Evolutionary conservation across 768 basidiomycete genomes (phyloP), one percentile per base, ranked within the genome.

Genomic region (Saitozyma podzolica): DNA sequence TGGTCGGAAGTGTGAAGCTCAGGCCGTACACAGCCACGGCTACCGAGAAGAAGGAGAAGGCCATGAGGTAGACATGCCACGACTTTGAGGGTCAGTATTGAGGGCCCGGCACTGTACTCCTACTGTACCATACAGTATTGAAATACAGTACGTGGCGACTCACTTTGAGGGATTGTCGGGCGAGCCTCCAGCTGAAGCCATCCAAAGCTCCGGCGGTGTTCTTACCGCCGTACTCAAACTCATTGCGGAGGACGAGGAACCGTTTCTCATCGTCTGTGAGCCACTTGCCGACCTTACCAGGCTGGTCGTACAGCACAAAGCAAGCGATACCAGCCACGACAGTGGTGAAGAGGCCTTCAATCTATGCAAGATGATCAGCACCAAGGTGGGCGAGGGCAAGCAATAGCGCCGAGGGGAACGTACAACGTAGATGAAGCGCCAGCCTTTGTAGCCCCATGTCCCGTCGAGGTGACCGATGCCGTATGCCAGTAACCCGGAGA

Each of bases 1-100:
- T 68, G 9, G 72, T 75, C 7, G 74, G 74, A 5, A 75, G 63
- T 1, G 72, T 53, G n/a, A 75, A 56, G 29, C 64, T 51, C 56
- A 75, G 64, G 40, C 74, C 72, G 50, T 75, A 75, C n/a, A 65
- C 51, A 13, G 62, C 63, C 56, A 71, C 67, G 20, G 65, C 66
- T 43, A 70, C 65, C 54, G 61, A 62, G 42, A 65, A 63, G 43
- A 67, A 67, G 16, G 57, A 51, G 17, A 70, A 37, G 41, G 66
- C 60, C 69, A 29, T 29, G 29, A 29, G 29, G 29, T 29, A 29
- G 29, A 29, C 29, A 5, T 17, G 17, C 17, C 47, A 17, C 29
- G 16, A 13, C 51, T 16, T 11, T 29, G 29, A 14, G 20, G 54
- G 20, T 55, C 29, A 57, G 14, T 29, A 19, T 57, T 8, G 41